These are phyloP conservation scores for Spirogloea muscicola DNA, from an alignment of 139 green algal species.

Conservation along the genomic window DNA sequence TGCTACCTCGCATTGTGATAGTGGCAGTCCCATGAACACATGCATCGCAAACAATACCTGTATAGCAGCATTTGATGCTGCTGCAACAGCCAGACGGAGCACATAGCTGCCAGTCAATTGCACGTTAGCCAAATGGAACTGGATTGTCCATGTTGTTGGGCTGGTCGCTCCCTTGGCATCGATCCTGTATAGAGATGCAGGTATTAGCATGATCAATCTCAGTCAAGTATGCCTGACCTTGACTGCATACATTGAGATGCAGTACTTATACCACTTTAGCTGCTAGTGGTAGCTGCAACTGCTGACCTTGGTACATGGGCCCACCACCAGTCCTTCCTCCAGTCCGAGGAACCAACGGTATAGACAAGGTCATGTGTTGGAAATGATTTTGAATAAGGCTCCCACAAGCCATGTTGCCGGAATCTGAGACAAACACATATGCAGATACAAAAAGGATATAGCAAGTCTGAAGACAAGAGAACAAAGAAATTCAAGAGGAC, in stretches of 20 bases:
- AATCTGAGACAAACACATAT: conserved; percentile 2
- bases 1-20: not conserved
- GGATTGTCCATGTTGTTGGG: not conserved
- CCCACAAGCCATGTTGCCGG: conserved; percentile 5
- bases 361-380: not conserved
- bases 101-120: not conserved
- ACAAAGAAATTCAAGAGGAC: too few species aligned
- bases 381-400: not conserved
- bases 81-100: not conserved
- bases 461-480: too few species aligned
- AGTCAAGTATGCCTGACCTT: too few species aligned
- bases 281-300: too few species aligned
- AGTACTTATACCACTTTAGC: too few species aligned
- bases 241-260: too few species aligned
- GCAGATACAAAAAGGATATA: too few species aligned
- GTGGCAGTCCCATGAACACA: not conserved
- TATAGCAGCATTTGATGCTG: not conserved
- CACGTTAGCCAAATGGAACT: not conserved
- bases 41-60: conserved; percentile 6
- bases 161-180: not conserved
- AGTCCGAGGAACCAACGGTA: conserved; percentile 3
- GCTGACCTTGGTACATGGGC: not conserved
- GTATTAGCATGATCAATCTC: too few species aligned
- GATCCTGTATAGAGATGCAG: not conserved
- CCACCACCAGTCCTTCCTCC: conserved; percentile 5